phyloP scores from a whole-genome alignment of 306 rosid genomes.

The Argentina anserina region DNA sequence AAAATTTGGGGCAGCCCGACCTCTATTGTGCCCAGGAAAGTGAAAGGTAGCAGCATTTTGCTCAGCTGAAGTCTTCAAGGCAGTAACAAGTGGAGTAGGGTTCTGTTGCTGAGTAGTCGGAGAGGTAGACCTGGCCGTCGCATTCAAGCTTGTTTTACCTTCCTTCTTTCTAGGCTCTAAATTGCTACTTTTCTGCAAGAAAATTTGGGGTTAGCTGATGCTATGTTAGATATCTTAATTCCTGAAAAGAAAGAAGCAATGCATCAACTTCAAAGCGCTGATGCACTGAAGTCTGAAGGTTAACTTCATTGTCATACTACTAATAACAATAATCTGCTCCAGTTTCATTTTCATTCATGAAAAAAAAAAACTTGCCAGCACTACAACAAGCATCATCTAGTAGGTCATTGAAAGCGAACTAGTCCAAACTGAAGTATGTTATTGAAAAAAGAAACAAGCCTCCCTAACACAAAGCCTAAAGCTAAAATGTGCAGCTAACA shows the following conservation, averaged over 20 bases:
- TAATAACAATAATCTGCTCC: background rate
- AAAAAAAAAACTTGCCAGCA: background rate
- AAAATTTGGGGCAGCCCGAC: slow-evolving; percentile 73
- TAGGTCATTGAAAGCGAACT: background rate
- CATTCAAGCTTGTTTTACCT: slow-evolving; percentile 20
- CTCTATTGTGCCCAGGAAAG: slow-evolving; percentile 95
- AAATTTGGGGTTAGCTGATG: background rate
- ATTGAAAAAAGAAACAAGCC: background rate
- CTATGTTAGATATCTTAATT: background rate
- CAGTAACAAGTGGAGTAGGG: slow-evolving; percentile 58
- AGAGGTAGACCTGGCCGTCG: slow-evolving; percentile 8
- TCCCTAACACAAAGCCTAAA: background rate
- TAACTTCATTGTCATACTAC: background rate
- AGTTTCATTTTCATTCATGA: background rate
- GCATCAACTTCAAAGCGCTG: background rate
- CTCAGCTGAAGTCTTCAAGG: slow-evolving; percentile 66
- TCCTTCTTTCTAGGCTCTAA: slow-evolving; percentile 7
- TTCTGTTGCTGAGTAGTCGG: slow-evolving; percentile 20
- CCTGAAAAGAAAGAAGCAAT: background rate
- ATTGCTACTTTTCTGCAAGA: slow-evolving; percentile 36
- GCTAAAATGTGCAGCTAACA: background rate
- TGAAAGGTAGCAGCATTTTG: slow-evolving; percentile 64
- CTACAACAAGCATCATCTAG: background rate
- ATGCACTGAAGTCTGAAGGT: background rate
- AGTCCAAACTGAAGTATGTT: background rate